phyloP scores from a whole-genome alignment of 2,329 filamentous ascomycete genomes.

The Penicillium sp. region DNA sequence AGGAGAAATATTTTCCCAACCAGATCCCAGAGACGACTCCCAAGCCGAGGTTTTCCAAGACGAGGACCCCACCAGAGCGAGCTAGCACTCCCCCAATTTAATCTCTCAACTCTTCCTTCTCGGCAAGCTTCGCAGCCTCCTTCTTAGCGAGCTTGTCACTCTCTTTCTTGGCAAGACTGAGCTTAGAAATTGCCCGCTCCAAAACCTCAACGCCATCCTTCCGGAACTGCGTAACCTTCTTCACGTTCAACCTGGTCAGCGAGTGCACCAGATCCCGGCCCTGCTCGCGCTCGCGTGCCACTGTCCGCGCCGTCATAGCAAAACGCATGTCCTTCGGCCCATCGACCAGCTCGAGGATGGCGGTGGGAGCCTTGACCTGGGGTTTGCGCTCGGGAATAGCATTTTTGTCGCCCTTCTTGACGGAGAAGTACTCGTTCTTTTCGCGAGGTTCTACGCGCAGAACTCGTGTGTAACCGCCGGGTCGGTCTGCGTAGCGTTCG shows the following conservation, averaged over 20 bases:
- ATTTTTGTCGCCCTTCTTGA: slow-evolving; percentile 17
- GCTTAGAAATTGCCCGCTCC: slow-evolving; percentile 57
- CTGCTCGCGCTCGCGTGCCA: slow-evolving; percentile 60
- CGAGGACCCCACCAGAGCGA: background rate
- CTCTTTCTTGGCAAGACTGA: slow-evolving; percentile 54
- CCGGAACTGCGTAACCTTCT: slow-evolving; percentile 78
- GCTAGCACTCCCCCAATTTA: background rate
- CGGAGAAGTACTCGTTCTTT: slow-evolving; percentile 29
- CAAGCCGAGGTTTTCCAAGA: background rate
- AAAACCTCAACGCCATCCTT: slow-evolving; percentile 65
- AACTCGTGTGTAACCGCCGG: slow-evolving; percentile 92
- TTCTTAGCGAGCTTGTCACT: slow-evolving; percentile 31
- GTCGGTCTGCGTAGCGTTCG: slow-evolving; percentile 72
- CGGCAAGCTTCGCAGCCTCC: slow-evolving; percentile 26
- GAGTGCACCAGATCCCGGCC: slow-evolving; percentile 62
- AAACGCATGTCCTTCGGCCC: slow-evolving; percentile 92
- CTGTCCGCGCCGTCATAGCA: slow-evolving; percentile 82
- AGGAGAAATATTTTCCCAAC: background rate
- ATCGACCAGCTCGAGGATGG: slow-evolving; percentile 93
- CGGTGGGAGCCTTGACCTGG: slow-evolving; percentile 80
- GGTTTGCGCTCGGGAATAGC: slow-evolving; percentile 22
- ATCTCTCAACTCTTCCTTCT: slow-evolving; percentile 7
- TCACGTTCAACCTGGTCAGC: slow-evolving; percentile 73
- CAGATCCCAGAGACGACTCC: background rate
- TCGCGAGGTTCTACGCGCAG: slow-evolving; percentile 87